Evolutionary conservation across 805 yeast genomes (phyloP).

Genomic region (Cyberlindnera petersonii): DNA sequence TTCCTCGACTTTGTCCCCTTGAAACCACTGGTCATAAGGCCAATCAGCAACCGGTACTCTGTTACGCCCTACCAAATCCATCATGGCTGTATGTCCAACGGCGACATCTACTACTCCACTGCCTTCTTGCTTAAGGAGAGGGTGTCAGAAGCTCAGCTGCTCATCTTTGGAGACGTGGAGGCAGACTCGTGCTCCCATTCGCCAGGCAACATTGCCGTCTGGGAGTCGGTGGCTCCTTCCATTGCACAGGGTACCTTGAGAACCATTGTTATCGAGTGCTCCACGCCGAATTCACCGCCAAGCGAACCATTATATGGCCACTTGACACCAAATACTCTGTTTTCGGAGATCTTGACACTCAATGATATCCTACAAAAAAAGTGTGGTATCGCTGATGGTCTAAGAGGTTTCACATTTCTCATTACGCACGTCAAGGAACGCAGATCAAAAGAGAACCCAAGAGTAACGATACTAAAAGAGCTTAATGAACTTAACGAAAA

Average conservation of each 20-base stretch:
- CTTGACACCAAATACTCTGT: conserved; percentile 61
- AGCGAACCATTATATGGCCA: conserved; percentile 69
- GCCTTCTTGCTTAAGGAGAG: conserved; percentile 53
- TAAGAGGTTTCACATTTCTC: conserved; percentile 24
- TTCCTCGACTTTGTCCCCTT: conserved; percentile 26
- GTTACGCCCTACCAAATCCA: conserved; percentile 36
- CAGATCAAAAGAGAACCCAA: conserved; percentile 45
- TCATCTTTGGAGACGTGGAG: conserved; percentile 85
- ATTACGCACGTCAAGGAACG: conserved; percentile 47
- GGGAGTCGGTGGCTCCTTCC: conserved; percentile 52
- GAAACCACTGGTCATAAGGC: neutral
- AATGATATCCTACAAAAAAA: neutral
- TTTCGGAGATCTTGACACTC: conserved; percentile 45
- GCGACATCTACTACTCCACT: conserved; percentile 38
- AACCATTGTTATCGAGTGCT: conserved; percentile 75
- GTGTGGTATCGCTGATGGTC: conserved; percentile 2
- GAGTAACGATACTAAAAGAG: conserved; percentile 47
- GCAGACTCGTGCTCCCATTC: conserved; percentile 48
- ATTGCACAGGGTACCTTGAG: conserved; percentile 39
- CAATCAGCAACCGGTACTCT: conserved; percentile 14
- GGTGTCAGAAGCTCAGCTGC: conserved; percentile 34
- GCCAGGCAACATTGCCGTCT: conserved; percentile 40
- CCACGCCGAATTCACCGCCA: conserved; percentile 45
- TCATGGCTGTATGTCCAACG: conserved; percentile 36
- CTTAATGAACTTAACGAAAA: conserved; percentile 42